A percentile compares a stretch with the other conserved stretches of the same genome.
Conservation (phyloP, 31 red algal genomes). For the Odonthalia washingtoniensis region DNA sequence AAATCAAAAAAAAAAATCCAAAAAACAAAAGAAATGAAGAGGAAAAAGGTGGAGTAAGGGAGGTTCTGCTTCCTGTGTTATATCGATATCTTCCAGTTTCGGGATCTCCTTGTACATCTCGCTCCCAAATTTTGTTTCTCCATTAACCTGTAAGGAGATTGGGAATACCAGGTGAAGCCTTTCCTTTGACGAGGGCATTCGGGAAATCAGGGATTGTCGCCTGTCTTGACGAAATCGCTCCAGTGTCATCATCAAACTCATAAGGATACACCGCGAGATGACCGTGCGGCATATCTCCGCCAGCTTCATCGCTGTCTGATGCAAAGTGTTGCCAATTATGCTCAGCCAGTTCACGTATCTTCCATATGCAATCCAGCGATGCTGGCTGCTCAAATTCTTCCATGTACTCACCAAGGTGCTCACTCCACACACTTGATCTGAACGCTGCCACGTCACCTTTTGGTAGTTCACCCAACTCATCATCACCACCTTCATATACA, state of each 20-base stretch:
- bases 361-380: conserved; percentile 58
- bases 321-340: conserved; percentile 71
- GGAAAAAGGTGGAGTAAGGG: too few relatives aligned
- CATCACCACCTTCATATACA: conserved; percentile 1
- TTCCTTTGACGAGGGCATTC: conserved; percentile 64
- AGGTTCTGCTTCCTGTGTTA: too few relatives aligned
- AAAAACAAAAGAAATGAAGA: too few relatives aligned
- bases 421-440: conserved; percentile 65
- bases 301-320: conserved; percentile 36
- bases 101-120: too few relatives aligned
- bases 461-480: conserved; percentile 47
- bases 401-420: conserved; percentile 74
- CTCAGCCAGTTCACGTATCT: conserved; percentile 59
- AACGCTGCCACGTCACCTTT: conserved; percentile 81
- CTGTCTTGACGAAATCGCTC: conserved; percentile 43
- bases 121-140: too few relatives aligned
- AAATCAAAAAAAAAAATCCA: too few relatives aligned
- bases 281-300: conserved; percentile 65
- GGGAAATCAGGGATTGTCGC: conserved; percentile 63
- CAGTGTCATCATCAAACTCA: conserved; percentile 57
- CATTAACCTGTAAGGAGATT: conserved; percentile 75
- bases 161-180: conserved; percentile 66
- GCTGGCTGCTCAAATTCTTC: conserved; percentile 63
- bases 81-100: too few relatives aligned
- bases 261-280: conserved; percentile 74